phyloP scores from a whole-genome alignment of 2,329 filamentous ascomycete species.

The Huntiella bhutanensis region DNA sequence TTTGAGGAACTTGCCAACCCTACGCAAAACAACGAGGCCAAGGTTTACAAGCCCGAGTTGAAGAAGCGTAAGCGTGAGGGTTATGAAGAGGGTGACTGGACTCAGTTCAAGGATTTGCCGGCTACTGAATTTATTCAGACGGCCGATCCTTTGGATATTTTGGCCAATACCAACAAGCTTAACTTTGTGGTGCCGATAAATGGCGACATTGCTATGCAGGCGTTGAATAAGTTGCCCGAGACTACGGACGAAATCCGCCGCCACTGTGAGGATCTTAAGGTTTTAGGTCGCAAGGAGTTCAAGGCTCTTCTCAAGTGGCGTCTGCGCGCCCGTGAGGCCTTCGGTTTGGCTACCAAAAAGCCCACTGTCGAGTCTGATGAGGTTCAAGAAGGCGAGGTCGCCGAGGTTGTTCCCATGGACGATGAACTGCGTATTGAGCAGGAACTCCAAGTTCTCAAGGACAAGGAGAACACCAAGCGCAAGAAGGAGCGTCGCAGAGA shows the following conservation, averaged over 20 bases:
- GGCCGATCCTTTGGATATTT: constrained; percentile 75
- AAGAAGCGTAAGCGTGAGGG: constrained; percentile 97
- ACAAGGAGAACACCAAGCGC: constrained; percentile 56
- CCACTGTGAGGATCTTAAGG: constrained; percentile 69
- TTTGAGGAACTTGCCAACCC: constrained; percentile 81
- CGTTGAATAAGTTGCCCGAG: constrained; percentile 67
- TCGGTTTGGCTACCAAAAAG: constrained; percentile 69
- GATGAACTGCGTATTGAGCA: constrained; percentile 83
- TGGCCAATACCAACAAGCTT: constrained; percentile 70
- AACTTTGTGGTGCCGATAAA: constrained; percentile 65
- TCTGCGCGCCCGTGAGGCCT: constrained; percentile 71
- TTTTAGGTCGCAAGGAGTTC: constrained; percentile 87
- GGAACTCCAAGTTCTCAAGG: constrained; percentile 64
- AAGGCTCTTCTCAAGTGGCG: constrained; percentile 79
- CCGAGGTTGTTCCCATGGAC: constrained; percentile 75
- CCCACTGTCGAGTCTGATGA: constrained; percentile 21
- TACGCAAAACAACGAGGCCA: constrained; percentile 87
- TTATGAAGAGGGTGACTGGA: constrained; percentile 92
- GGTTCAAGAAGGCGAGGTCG: constrained; percentile 47
- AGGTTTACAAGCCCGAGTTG: constrained; percentile 90
- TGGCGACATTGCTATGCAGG: constrained; percentile 70
- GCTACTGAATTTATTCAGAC: constrained; percentile 92
- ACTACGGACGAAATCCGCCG: constrained; percentile 65
- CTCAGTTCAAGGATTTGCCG: constrained; percentile 71
- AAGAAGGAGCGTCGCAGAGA: constrained; percentile 72